Evolutionary conservation across 1,284 basidiomycete species (phyloP).

Genomic region (Afroboletus lepidellus): DNA sequence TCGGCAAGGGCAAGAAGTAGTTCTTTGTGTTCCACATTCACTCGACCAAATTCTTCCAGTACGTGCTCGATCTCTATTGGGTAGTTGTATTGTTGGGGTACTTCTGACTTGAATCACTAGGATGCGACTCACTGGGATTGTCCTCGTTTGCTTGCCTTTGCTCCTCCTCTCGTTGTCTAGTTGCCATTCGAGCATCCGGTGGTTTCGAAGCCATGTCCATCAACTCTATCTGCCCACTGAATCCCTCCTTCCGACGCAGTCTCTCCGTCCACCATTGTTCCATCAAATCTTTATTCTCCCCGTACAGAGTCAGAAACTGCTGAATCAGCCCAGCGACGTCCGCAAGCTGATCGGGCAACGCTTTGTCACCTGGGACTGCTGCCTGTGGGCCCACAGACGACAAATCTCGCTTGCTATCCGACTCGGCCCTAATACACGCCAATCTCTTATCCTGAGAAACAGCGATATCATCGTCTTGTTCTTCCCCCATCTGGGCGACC

Average conservation of each 20-base stretch:
- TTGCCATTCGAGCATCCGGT: neutral
- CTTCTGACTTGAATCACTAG: no score
- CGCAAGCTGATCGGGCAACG: neutral
- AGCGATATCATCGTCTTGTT: neutral
- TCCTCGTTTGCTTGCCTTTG: neutral
- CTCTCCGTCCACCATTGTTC: neutral
- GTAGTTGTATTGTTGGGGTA: neutral
- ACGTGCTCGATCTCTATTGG: neutral
- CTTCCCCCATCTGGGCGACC: neutral
- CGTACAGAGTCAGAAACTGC: neutral
- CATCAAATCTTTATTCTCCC: neutral
- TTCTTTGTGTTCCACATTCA: neutral
- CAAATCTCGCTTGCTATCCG: neutral
- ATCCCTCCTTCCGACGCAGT: neutral
- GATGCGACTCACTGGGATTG: neutral
- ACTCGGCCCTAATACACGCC: neutral
- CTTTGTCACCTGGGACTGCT: no score
- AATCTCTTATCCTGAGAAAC: neutral
- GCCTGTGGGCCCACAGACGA: neutral
- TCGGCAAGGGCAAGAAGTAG: neutral
- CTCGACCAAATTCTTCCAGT: neutral
- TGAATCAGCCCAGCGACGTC: neutral
- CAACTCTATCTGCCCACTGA: neutral
- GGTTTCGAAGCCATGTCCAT: neutral
- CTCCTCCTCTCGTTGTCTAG: neutral